Evolutionary conservation across 2,329 filamentous ascomycete species (phyloP), one percentile per base, ranked within the genome.

Genomic region (Xylaria sp.): DNA sequence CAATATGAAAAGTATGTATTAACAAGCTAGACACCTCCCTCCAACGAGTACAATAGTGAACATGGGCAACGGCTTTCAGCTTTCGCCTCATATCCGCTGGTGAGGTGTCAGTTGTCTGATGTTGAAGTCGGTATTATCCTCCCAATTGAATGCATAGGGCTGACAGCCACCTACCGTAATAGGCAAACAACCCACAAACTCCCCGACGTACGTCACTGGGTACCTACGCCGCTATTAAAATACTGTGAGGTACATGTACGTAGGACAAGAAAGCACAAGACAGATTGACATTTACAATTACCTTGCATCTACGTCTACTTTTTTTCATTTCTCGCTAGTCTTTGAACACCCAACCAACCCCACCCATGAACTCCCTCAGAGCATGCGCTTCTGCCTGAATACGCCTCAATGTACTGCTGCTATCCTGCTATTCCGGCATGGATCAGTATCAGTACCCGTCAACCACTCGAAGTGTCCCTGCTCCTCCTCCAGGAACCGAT

Each of bases 401-500:
- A 58, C 54, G 31, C 47, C 55, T 62, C 64, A 29, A 68, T 59
- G 60, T 68, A 53, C 69, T 72, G 65, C 63, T 68, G 59, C 74
- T 72, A 53, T 73, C 68, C 72, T 72, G 73, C 72, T 73, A 56
- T 59, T 68, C 65, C 71, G 79, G 72, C 73, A 87, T 87, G 85
- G 85, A 87, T 75, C 79, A 82, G 77, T 77, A 78, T 73, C 79
- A 81, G 76, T 77, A 78, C 63, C 74, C 73, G 49, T 76, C 81
- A 50, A 73, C 79, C 69, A 73, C 80, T 58, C 85, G 83, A 81
- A 80, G 76, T 69, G 79, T 82, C 66, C 81, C 72, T 61, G 60
- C 85, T 74, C 77, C 82, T 73, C 76, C 82, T 71, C 82, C 83
- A 15, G 81, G 84, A 50, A 79, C 82, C 69, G 85, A 88, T 66